Conservation (phyloP, 2,329 filamentous ascomycete genomes). For the Tolypocladium sp. region DNA sequence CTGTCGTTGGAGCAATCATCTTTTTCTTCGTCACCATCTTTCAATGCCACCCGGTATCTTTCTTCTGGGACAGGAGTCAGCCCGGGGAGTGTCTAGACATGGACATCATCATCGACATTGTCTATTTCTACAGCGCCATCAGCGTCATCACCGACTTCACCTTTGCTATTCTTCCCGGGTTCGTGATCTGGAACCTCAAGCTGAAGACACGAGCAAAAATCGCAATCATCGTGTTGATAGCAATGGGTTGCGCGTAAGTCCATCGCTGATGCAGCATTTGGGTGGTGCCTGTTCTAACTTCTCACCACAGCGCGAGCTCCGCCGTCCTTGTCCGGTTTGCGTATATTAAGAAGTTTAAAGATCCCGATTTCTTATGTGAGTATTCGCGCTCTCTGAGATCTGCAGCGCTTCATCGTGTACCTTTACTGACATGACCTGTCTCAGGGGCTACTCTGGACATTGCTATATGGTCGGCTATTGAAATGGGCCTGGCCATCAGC, state of each 20-base stretch:
- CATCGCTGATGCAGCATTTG: neutral
- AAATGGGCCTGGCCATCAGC: constrained; percentile 37
- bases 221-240: constrained; percentile 41
- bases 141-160: constrained; percentile 42
- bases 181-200: constrained; percentile 44
- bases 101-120: constrained; percentile 39
- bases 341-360: constrained; percentile 26
- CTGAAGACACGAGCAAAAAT: constrained; percentile 43
- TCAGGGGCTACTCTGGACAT: constrained; percentile 29
- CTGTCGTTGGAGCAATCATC: constrained; percentile 23
- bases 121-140: constrained; percentile 40
- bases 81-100: constrained; percentile 26
- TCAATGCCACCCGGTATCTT: constrained; percentile 29
- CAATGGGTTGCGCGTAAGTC: constrained; percentile 42
- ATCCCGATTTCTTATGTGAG: constrained; percentile 34
- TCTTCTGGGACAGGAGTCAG: constrained; percentile 28
- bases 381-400: neutral
- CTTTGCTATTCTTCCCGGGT: constrained; percentile 41
- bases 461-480: constrained; percentile 39
- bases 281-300: constrained; percentile 5
- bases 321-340: constrained; percentile 32
- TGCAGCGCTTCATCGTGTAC: neutral
- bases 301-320: constrained; percentile 27
- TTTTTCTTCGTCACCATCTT: constrained; percentile 33
- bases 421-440: neutral